Conservation (phyloP, 805 yeast species). For the Wickerhamiella allomyrinae region DNA sequence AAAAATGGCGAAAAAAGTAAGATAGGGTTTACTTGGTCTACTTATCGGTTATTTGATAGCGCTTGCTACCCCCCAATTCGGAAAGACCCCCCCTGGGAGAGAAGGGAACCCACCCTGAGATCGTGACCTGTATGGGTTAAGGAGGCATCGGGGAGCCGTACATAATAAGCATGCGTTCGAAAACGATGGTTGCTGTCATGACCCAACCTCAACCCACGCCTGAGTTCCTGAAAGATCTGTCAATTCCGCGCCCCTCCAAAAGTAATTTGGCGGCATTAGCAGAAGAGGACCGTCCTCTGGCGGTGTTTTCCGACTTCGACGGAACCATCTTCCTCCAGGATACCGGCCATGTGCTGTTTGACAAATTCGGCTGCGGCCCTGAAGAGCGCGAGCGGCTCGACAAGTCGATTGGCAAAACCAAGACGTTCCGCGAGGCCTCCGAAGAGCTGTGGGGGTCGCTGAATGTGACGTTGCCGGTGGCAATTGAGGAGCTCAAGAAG, state of each 20-base stretch:
- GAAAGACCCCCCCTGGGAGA: too few species aligned
- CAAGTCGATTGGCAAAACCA: constrained; percentile 26
- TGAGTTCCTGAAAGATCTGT: constrained; percentile 11
- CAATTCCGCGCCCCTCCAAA: constrained; percentile 19
- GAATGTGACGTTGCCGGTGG: constrained; percentile 27
- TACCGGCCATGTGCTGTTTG: constrained; percentile 33
- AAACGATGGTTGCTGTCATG: background rate
- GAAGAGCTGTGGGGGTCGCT: constrained; percentile 33
- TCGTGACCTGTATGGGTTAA: too few species aligned
- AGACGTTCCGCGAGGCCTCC: constrained; percentile 29
- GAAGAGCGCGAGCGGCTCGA: constrained; percentile 27
- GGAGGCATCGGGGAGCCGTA: too few species aligned
- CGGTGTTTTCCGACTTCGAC: constrained; percentile 28
- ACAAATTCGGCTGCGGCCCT: constrained; percentile 29
- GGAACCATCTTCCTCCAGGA: constrained; percentile 34
- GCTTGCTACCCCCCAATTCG: too few species aligned
- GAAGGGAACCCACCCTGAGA: too few species aligned
- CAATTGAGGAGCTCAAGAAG: constrained; percentile 24
- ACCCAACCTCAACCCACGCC: constrained; percentile 7
- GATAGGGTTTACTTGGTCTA: too few species aligned
- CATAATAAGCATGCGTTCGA: too few species aligned
- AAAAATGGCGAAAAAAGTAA: too few species aligned
- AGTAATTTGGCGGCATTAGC: constrained; percentile 18
- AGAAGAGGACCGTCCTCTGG: constrained; percentile 19
- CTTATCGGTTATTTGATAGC: too few species aligned